Base-by-base conservation (phyloP, 176 grass and related monocot genomes). In the Juncus inflexus region DNA sequence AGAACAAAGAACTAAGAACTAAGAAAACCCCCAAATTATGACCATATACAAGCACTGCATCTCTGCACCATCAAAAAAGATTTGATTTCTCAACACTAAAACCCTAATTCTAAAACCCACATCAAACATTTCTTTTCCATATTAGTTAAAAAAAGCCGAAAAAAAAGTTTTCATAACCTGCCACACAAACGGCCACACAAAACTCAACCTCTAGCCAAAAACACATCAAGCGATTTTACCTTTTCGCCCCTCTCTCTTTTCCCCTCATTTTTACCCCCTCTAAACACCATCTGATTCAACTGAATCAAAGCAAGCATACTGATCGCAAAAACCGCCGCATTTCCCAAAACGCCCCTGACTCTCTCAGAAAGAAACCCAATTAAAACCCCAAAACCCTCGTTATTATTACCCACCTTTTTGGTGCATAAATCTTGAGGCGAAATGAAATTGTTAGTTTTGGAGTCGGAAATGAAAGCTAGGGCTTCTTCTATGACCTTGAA, bases 261-360 rank as follows among this genome's bases (percentile, higher is more conserved):
- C 37, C 76, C 86, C 50, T 58, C 65, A 74, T 6, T 61, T 35
- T 52, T 37, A 50, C 63, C 70, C 70, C 77, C 58, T 65, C 77
- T 75, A 35, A 65, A 84, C 55, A 80, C 60, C 62, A 90, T 64
- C 75, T 78, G 86, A 75, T 90, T 76, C 41, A 95, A 63, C 83
- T 84, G 83, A 54, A 84, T 69, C 62, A 87, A 80, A 60, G 90
- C 86, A 67, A 95, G 78, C 86, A 90, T 85, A 35, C 91, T 87
- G 69, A 88, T 73, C 54, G 91, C 87, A 86, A 87, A 90, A 13
- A 83, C 59, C 19, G 84, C 81, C 49, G 70, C 84, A 39, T 86
- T 96, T 19, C 84, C 79, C 14, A 96, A 62, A 64, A 83, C 63
- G 50, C 81, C 60, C 56, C 79, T 76, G 0, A 90, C 72, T 68